Evolutionary conservation across 148 eudicot species (phyloP).

Genomic region (Diospyros lotus): DNA sequence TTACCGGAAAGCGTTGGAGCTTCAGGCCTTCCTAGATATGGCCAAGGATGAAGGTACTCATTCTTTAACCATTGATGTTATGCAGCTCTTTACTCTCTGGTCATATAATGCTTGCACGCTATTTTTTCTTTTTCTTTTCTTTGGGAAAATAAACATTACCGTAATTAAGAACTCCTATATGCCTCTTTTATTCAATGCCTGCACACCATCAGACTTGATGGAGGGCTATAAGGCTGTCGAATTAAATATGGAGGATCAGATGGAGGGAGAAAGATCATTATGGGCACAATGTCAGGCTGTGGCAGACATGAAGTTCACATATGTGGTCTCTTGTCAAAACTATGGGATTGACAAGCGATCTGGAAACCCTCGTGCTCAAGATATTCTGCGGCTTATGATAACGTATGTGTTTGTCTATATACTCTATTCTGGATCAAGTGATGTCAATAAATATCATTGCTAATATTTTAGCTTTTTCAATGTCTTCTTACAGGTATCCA

Average conservation of each 20-base stretch:
- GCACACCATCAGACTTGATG: slow-evolving; percentile 55
- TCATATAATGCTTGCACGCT: background rate
- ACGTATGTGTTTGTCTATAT: slow-evolving; percentile 35
- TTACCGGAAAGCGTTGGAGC: slow-evolving; percentile 91
- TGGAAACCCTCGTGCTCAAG: slow-evolving; percentile 80
- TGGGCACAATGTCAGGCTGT: slow-evolving; percentile 95
- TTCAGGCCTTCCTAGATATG: slow-evolving; percentile 99
- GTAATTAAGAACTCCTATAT: background rate
- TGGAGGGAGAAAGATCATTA: slow-evolving; percentile 65
- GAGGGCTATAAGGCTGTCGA: slow-evolving; percentile 96
- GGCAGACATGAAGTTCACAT: slow-evolving; percentile 96
- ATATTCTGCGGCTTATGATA: slow-evolving; percentile 84
- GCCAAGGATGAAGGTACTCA: slow-evolving; percentile 76
- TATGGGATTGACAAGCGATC: slow-evolving; percentile 87
- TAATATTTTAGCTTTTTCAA: background rate
- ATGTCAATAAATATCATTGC: background rate
- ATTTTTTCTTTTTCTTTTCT: background rate
- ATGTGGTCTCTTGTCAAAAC: slow-evolving; percentile 94
- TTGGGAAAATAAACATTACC: background rate
- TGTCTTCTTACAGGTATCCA: slow-evolving; percentile 57
- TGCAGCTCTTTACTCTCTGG: background rate
- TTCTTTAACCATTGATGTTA: background rate
- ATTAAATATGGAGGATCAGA: slow-evolving; percentile 68
- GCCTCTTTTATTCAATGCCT: slow-evolving; percentile 1
- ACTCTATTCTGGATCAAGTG: background rate